Conservation (phyloP, 2,329 filamentous ascomycete genomes). For the Simplicillium sp. region DNA sequence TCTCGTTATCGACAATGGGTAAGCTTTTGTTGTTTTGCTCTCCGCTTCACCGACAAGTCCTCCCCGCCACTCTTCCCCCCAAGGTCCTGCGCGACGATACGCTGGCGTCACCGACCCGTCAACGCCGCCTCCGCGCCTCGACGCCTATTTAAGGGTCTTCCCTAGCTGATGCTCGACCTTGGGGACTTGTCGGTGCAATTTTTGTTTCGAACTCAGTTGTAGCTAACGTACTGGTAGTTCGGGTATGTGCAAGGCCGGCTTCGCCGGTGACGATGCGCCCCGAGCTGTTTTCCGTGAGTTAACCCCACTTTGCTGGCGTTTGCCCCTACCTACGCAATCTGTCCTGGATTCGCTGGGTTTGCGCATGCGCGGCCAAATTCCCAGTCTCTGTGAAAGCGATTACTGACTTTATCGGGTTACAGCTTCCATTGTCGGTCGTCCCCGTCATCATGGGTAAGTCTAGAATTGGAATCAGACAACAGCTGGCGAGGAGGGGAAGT, state of each 20-base stretch:
- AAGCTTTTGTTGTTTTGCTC: slow-evolving; percentile 45
- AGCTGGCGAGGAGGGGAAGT: not conserved
- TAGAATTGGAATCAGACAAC: not conserved
- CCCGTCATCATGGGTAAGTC: slow-evolving; percentile 98
- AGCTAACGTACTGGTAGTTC: slow-evolving; percentile 59
- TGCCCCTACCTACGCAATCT: slow-evolving; percentile 2
- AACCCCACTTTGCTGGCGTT: slow-evolving; percentile 25
- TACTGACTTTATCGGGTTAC: slow-evolving; percentile 24
- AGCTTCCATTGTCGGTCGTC: slow-evolving; percentile 99
- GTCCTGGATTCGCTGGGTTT: slow-evolving; percentile 1
- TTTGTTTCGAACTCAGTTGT: slow-evolving; percentile 2
- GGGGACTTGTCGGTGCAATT: not conserved
- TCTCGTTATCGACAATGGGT: slow-evolving; percentile 99
- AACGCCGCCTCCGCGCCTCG: too few species aligned
- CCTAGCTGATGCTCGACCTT: too few species aligned
- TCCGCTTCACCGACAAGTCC: slow-evolving; percentile 25
- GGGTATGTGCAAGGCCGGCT: slow-evolving; percentile 99
- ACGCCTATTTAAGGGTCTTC: too few species aligned
- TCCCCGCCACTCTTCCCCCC: slow-evolving; percentile 8
- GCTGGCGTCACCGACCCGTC: slow-evolving; percentile 2
- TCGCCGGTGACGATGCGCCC: slow-evolving; percentile 99
- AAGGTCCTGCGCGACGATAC: slow-evolving; percentile 9
- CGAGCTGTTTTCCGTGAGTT: slow-evolving; percentile 99
- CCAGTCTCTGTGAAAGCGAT: slow-evolving; percentile 3
- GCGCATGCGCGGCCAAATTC: not conserved